Base-by-base conservation (phyloP, 2,329 filamentous ascomycete genomes). In the Teratosphaeria epicoccoides region DNA sequence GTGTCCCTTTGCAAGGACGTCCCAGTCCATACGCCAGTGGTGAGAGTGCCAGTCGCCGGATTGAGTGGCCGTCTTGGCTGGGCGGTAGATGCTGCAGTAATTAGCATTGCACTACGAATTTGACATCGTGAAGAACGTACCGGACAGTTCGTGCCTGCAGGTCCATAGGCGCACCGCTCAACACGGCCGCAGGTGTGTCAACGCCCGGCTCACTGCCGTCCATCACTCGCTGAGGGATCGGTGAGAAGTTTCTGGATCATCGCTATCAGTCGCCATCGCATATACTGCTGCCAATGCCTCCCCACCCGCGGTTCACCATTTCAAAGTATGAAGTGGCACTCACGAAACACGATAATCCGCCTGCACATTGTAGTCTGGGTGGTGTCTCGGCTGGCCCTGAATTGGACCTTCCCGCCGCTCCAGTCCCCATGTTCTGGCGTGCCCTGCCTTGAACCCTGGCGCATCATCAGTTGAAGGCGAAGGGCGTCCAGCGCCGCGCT, bases 11-110 rank as follows among this genome's bases (percentile, higher is more conserved):
- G 78, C 73, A 26, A 97, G 78, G 47, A 95, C 82, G 69, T 98
- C 93, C 93, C 93, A 98, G 70, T 98, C 93, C 89, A 98, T 94
- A 48, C 90, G 85, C 93, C 93, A 98, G 65, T 85, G 81, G 67
- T 87, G 82, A 51, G 80, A 75, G 67, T 87, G 83, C 86, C 88
- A 95, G 63, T 82, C 80, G 58, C 93, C 91, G 28, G 91, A 97
- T 73, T 98, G 93, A 43, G 91, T 96, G 29, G 93, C 91, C n/a
- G 93, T 83, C 74, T 98, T 98, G 52, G 87, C 68, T 47, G 89
- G 88, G 64, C 85, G 83, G 77, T 87, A 97, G 72, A 98, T 98
- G 66, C 91, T 97, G 66, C 28, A 17, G 3, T 17, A 28, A 17
- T 33, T 24, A 17, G 46, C 23, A 50, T 22, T 6, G 22, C 11